A percentile compares a stretch with the other conserved stretches of the same genome.
These are phyloP conservation scores for Binderoboletus segoi DNA, from an alignment of 1,284 basidiomycete genomes.

Conservation along the genomic window DNA sequence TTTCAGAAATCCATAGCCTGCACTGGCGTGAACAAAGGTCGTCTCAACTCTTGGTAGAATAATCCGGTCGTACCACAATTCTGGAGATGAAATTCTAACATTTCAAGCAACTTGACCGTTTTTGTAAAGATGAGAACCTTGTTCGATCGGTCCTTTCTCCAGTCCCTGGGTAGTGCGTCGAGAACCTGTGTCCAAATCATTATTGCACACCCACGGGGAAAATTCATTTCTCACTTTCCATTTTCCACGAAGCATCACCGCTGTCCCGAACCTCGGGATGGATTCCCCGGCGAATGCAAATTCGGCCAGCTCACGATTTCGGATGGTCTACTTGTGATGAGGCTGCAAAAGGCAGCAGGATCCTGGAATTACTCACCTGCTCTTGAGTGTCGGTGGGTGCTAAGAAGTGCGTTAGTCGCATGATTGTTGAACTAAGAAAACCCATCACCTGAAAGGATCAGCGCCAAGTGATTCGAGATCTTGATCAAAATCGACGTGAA, in stretches of 20 bases:
- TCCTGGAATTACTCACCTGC: slow-evolving; percentile 46
- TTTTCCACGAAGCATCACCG: slow-evolving; percentile 80
- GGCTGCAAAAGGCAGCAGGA: background rate
- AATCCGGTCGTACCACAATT: slow-evolving; percentile 43
- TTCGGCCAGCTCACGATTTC: slow-evolving; percentile 61
- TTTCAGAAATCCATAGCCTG: slow-evolving; percentile 67
- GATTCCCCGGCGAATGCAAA: slow-evolving; percentile 57
- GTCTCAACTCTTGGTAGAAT: background rate
- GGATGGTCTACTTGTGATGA: slow-evolving; percentile 43
- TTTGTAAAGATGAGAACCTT: slow-evolving; percentile 88
- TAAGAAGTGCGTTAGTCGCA: slow-evolving; percentile 27
- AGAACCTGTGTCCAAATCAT: slow-evolving; percentile 53
- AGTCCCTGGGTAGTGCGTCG: slow-evolving; percentile 62
- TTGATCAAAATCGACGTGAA: slow-evolving; percentile 81
- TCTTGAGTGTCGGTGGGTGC: slow-evolving; percentile 65
- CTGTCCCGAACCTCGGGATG: slow-evolving; percentile 60
- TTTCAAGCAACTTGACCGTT: slow-evolving; percentile 79
- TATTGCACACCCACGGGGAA: background rate
- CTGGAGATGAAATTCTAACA: slow-evolving; percentile 73
- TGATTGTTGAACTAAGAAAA: background rate
- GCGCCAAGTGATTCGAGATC: slow-evolving; percentile 80
- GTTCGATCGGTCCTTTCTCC: slow-evolving; percentile 64
- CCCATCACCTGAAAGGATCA: slow-evolving; percentile 72
- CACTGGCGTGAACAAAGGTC: background rate
- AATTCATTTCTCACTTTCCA: slow-evolving; percentile 59